Percentiles rank a stretch among this genome's conserved stretches.
Conservation (phyloP, 1,284 basidiomycete genomes). For the Puccinia coronata region DNA sequence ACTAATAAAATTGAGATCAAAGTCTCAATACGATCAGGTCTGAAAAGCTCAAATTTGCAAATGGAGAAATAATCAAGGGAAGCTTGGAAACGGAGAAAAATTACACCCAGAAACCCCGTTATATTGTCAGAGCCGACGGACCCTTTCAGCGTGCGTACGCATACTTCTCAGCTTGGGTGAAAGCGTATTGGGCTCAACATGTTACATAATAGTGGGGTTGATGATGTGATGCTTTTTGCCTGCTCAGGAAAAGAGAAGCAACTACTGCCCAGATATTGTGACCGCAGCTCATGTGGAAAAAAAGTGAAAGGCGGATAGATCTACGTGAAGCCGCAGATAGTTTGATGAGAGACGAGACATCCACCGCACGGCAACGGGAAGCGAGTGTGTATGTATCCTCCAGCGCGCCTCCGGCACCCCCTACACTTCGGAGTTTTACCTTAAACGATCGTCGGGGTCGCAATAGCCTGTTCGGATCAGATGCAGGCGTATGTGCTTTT, state of each 20-base stretch:
- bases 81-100: not conserved
- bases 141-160: conserved; percentile 25
- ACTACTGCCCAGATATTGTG: conserved; percentile 6
- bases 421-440: not conserved
- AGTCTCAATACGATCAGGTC: not conserved
- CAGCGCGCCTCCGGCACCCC: conserved; percentile 16
- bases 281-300: conserved; percentile 22
- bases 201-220: conserved; percentile 34
- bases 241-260: conserved; percentile 30
- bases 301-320: conserved; percentile 33
- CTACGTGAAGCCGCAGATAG: conserved; percentile 38
- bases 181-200: conserved; percentile 4
- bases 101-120: not conserved
- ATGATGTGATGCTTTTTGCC: conserved; percentile 36
- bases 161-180: conserved; percentile 14
- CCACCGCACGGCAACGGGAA: conserved; percentile 28
- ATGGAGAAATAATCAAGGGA: conserved; percentile 4
- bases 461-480: conserved; percentile 26
- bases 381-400: conserved; percentile 30
- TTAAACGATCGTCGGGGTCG: conserved; percentile 29
- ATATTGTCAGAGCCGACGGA: not conserved
- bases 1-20: not conserved
- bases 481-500: conserved; percentile 12
- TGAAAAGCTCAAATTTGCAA: not conserved
- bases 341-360: conserved; percentile 30